Base-by-base conservation (phyloP, 805 yeast species). In the Yamadazyma tumulicola region DNA sequence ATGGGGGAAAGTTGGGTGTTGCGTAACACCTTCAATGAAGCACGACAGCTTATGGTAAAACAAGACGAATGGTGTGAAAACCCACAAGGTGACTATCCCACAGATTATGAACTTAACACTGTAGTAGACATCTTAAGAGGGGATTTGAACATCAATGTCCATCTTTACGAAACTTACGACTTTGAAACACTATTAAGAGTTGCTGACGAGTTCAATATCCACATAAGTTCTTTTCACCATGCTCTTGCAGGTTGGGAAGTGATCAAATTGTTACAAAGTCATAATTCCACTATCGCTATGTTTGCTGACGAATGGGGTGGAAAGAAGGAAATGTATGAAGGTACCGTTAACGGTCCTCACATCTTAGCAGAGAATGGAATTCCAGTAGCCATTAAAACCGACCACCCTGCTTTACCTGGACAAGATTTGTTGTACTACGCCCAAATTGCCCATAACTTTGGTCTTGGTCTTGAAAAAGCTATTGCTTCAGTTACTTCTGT, bases 361-460 rank as follows among this genome's bases (percentile, higher is more conserved):
- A 35, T 35, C 16, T 20, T 35, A 11, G 38, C 16, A 23, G 35
- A 35, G n/a, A 16, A 23, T 20, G 38, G 30, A 5, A 30, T 35
- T 12, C 38, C 38, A 8, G 38, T 35, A 4, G 38, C 38, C 4
- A 17, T 35, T 5, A 35, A 35, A 14, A 35, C 38, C 16, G 38
- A 35, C 21, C 38, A 35, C 26, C 38, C 38, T 9, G 38, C 38
- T 10, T 19, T 30, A 17, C 38, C 38, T 30, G 38, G 38, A 11
- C 38, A 35, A 17, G 38, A 35, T 30, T 34, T 35, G 19, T 20
- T 35, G 6, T 35, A 35, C 29, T 31, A 29, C 16, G 38, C 34
- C 13, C 38, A 35, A 25, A 35, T 35, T 9, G 29, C 38, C 14
- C 35, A 35, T 26, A 35, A 35, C 17, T 35, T 35, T 15, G 38